Evolutionary conservation across 768 basidiomycete species (phyloP), one percentile per base, ranked within the genome.

Genomic region (Trametes meyenii): DNA sequence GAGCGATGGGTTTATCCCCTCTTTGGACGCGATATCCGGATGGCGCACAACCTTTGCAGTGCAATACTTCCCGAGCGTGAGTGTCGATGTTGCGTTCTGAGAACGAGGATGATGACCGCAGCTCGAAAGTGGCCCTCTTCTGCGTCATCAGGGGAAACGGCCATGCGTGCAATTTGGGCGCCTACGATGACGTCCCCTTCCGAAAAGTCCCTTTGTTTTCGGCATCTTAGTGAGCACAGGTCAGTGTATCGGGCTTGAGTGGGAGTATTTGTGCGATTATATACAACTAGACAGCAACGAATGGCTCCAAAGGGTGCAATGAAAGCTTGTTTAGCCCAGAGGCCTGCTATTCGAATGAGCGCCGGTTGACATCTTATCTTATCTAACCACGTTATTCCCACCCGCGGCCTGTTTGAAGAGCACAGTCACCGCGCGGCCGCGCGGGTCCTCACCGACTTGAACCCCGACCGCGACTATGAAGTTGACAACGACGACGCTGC

Each of bases 401-500:
- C 13, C 16, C 17, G 50, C 35, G 50, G 50, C n/a, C 50, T 5
- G 26, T 29, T 17, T 26, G 11, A 5, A 45, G n/a, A 19, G 44
- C 21, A 17, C 21, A 13, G 29, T 17, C 35, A 13, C 49, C 29
- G 49, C 49, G n/a, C 49, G 8, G 21, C 45, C 35, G 44, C 39
- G 33, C 33, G 11, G 26, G 33, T 43, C 26, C 13, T 33, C 42
- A 21, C 10, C 39, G 23, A 35, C 35, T 49, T 55, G 33, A 36
- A 57, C 44, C 13, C 6, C 61, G 35, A 63, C 62, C 39, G 60
- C 62, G 35, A 60, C 62, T 16, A 64, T 64, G 62, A 59, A 45
- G 54, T 38, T 59, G 39, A 48, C 49, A 21, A 44, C 58, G 12
- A 51, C 58, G 23, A 50, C 50, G 8, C 23, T 63, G 2, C 58